Evolutionary conservation across 805 yeast genomes (phyloP), one percentile per base, ranked within the genome.

Genomic region (Lachancea lanzarotensis): DNA sequence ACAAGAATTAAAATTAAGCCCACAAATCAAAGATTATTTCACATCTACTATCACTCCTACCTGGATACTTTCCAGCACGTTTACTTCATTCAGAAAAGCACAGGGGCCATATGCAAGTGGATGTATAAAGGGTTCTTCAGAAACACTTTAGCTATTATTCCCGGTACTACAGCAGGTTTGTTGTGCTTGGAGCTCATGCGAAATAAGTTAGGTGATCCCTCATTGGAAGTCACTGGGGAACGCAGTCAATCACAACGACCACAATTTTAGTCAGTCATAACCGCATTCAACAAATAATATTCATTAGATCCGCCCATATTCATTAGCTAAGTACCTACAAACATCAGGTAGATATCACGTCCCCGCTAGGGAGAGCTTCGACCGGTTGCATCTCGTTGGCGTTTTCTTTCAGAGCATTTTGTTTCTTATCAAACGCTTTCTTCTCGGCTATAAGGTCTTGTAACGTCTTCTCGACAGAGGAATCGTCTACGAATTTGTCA

Each of bases 131-230:
- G 97, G 0, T 87, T 85, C 58, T 68, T 74, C 6, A 68, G 82
- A 46, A 83, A 82, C 49, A 83, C 95, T 0, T 56, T 85, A 39
- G 75, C 87, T 0, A 79, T 85, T 1, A 77, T 90, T 36, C 98
- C 98, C 1, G 87, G 95, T 2, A 86, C 96, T 1, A 84, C 95
- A 35, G 76, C 88, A 35, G 96, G 96, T 0, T 69, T 91, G 32
- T 67, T 91, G 39, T 87, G 87, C 13, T 79, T 91, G 62, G 97
- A 91, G 63, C 81, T 86, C 17, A 74, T 86, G 74, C 71, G 97
- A 59, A 70, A 56, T 11, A 64, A 57, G 34, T 45, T 68, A 15
- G 66, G 54, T 19, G 52, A 50, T n/a, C 32, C 30, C n/a, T 35
- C 38, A 16, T 37, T 17, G 9, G 30, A 36, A 13, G 18, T 11